phyloP scores from a whole-genome alignment of 768 basidiomycete genomes.

The Tylopilus cervinicoccineus region DNA sequence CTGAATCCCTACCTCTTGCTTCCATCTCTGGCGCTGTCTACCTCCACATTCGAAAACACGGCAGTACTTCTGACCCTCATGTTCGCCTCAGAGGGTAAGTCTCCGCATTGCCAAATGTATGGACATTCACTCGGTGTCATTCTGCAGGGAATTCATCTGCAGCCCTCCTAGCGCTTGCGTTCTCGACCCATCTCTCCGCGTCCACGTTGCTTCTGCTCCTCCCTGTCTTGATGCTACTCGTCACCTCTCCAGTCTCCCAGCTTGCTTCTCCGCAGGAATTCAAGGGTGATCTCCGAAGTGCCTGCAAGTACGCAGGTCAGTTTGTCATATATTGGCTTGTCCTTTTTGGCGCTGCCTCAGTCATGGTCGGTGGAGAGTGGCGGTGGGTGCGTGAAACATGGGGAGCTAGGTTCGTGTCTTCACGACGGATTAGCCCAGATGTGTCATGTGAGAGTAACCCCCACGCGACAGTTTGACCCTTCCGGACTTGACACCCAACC shows the following conservation, averaged over 20 bases:
- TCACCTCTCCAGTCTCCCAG: conserved; percentile 58
- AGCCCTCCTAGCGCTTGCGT: conserved; percentile 62
- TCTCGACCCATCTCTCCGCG: conserved; percentile 69
- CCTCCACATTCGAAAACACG: conserved; percentile 78
- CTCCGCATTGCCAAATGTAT: background rate
- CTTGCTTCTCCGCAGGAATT: conserved; percentile 56
- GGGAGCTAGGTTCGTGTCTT: conserved; percentile 65
- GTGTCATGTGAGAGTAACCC: background rate
- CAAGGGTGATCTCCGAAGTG: conserved; percentile 5
- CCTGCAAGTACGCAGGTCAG: conserved; percentile 37
- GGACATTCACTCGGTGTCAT: background rate
- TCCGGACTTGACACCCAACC: conserved; percentile 89
- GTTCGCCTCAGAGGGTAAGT: conserved; percentile 65
- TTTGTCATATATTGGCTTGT: conserved; percentile 47
- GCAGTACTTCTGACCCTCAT: conserved; percentile 62
- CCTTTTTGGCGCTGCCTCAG: conserved; percentile 45
- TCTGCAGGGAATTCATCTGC: conserved; percentile 52
- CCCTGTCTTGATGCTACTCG: conserved; percentile 62
- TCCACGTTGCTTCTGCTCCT: conserved; percentile 65
- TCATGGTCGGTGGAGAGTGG: conserved; percentile 56
- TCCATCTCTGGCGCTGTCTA: conserved; percentile 76
- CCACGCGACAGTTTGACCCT: conserved; percentile 57
- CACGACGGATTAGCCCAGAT: background rate
- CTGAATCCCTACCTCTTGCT: conserved; percentile 87
- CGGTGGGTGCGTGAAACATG: conserved; percentile 76